Percentiles rank a stretch among this genome's conserved stretches.
Evolutionary conservation across 106 monocot genomes (phyloP).

Genomic region (Acanthochlamys bracteata): DNA sequence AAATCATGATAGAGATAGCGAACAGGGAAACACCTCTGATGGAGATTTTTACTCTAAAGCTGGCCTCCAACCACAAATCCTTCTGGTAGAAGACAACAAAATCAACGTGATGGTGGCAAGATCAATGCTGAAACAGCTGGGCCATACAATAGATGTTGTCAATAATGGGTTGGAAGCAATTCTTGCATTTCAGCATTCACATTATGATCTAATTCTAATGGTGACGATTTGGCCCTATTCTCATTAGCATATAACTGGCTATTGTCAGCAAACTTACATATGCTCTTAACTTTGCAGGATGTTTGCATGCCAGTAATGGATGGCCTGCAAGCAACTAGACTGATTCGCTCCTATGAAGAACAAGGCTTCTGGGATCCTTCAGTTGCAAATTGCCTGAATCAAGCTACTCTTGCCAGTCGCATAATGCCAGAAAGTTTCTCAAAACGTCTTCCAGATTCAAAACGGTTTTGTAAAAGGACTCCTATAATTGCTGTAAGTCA

Average conservation of each 20-base stretch:
- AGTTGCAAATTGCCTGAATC: conserved; percentile 14
- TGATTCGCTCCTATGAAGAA: conserved; percentile 60
- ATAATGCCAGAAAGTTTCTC: conserved; percentile 10
- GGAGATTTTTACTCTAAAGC: conserved; percentile 3
- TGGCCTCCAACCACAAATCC: conserved; percentile 26
- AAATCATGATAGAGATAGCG: conserved; percentile 8
- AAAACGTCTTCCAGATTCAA: conserved; percentile 8
- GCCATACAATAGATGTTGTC: conserved; percentile 45
- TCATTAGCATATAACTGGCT: too few species aligned
- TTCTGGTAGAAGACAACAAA: conserved; percentile 79
- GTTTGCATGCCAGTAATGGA: conserved; percentile 85
- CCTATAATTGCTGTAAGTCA: conserved; percentile 59
- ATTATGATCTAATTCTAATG: conserved; percentile 73
- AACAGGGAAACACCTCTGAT: conserved; percentile 7
- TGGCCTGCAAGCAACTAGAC: conserved; percentile 62
- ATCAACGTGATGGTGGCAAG: conserved; percentile 66
- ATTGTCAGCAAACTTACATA: too few species aligned
- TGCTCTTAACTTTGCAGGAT: conserved; percentile 33
- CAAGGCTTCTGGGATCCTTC: conserved; percentile 56
- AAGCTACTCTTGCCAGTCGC: background rate
- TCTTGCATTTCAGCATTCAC: conserved; percentile 39
- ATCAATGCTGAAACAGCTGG: conserved; percentile 65
- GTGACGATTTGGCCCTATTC: conserved; percentile 20
- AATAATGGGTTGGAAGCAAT: conserved; percentile 73
- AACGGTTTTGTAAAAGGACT: conserved; percentile 24